These are phyloP conservation scores for Wallemia ichthyophaga DNA, from an alignment of 1,284 basidiomycete genomes.

Conservation along the genomic window DNA sequence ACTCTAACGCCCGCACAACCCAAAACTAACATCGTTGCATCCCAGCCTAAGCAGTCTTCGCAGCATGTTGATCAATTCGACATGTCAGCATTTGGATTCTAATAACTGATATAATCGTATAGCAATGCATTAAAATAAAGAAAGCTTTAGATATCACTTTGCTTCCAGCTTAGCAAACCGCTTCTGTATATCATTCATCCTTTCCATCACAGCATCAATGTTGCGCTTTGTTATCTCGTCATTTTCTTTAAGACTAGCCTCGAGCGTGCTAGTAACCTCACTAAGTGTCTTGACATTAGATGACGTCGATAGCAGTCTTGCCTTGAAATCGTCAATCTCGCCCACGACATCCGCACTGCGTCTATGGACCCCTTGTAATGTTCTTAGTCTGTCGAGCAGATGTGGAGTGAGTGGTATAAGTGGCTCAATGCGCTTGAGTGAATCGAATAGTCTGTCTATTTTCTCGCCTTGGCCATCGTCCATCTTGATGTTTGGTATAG, in stretches of 20 bases:
- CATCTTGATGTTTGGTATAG: conserved; percentile 10
- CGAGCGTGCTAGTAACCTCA: not conserved
- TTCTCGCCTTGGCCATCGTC: not conserved
- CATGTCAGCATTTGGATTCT: not conserved
- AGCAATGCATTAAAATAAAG: not conserved
- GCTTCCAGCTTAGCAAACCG: not conserved
- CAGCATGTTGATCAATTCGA: not conserved
- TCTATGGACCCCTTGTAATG: conserved; percentile 20
- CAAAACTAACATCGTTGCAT: not conserved
- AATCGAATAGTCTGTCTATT: conserved; percentile 23
- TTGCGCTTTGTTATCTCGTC: not conserved
- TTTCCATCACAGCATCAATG: not conserved
- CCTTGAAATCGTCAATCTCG: not conserved
- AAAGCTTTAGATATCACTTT: not conserved
- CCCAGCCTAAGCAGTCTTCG: not conserved
- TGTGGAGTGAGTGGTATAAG: conserved; percentile 68
- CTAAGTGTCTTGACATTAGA: not conserved
- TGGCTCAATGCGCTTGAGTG: conserved; percentile 55
- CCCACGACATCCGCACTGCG: not conserved
- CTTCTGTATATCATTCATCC: not conserved
- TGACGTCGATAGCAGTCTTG: not conserved
- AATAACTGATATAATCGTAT: not conserved
- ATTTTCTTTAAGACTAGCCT: not conserved
- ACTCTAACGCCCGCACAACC: not conserved
- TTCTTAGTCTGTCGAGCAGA: conserved; percentile 58